Evolutionary conservation across 192 early-diverging fungal species (phyloP), one percentile per base, ranked within the genome.

Genomic region (Coemansia sp.): DNA sequence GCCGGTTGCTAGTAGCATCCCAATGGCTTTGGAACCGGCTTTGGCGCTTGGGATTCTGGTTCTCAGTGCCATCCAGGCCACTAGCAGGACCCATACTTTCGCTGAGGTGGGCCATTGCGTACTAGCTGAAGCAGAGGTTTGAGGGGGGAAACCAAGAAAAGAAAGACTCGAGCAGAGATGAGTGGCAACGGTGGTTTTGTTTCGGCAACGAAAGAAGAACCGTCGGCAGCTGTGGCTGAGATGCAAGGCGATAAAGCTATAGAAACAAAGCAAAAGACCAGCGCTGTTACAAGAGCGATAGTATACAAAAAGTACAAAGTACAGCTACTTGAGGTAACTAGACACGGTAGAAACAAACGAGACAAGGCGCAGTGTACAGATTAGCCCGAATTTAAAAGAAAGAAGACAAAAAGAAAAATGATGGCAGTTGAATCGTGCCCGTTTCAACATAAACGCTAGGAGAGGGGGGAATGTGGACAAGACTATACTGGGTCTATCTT

Each of bases 1-100:
- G 51, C 38, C 71, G 69, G 56, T 51, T 51, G 57, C 67, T 59
- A 1, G 79, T 63, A 20, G 73, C 66, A 64, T 82, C 79, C 79
- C 79, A 82, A 46, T 82, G 79, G 8, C 79, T 74, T 53, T 76
- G 79, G 45, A 82, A 82, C 25, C 79, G 64, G 48, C 79, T 82
- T 53, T 82, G 74, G 61, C 74, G 79, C 65, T 76, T 82, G 41
- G 64, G 74, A 48, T 68, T 58, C 63, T 72, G 70, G 37, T 81
- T 73, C 40, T 76, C 74, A 64, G 56, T 53, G 48, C 51, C 70
- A 16, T 61, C 69, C 42, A 76, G 61, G 25, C 69, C 48, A 39
- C 51, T 65, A 53, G 62, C 54, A 19, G 70, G 38, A 20, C 70
- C 65, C 6, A 68, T 50, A 42, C 70, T 58, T 68, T 76, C 74